Evolutionary conservation across 805 yeast species (phyloP).

Genomic region (Teunomyces stri): DNA sequence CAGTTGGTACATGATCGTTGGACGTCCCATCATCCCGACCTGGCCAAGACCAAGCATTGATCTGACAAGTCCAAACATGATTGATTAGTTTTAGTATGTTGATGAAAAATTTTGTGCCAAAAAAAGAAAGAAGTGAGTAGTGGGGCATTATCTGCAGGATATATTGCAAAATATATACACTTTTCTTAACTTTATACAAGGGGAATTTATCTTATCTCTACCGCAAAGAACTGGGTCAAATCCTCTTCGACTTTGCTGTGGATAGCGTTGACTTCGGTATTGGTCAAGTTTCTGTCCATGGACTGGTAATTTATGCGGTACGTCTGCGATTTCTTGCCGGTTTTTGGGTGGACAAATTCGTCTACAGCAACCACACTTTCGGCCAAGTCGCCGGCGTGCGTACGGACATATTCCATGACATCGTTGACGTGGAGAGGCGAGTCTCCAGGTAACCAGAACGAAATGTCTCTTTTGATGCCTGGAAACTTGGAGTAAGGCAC

Average conservation of each 20-base stretch:
- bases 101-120: background rate
- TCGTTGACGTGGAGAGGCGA: slow-evolving; percentile 74
- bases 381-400: slow-evolving; percentile 80
- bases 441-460: slow-evolving; percentile 78
- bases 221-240: slow-evolving; percentile 50
- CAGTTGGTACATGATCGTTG: background rate
- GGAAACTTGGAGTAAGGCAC: slow-evolving; percentile 91
- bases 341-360: slow-evolving; percentile 82
- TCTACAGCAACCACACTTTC: slow-evolving; percentile 82
- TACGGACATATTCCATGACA: slow-evolving; percentile 88
- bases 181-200: background rate
- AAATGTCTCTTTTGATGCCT: slow-evolving; percentile 78
- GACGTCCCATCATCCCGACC: background rate
- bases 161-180: background rate
- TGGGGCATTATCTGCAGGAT: background rate
- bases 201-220: slow-evolving; percentile 47
- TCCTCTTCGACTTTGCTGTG: slow-evolving; percentile 63
- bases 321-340: slow-evolving; percentile 73
- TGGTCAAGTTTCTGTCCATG: slow-evolving; percentile 89
- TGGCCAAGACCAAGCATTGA: slow-evolving; percentile 7
- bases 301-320: slow-evolving; percentile 91
- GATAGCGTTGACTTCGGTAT: slow-evolving; percentile 73
- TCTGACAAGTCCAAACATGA: slow-evolving; percentile 12
- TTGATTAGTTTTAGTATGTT: background rate
- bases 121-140: background rate